Base-by-base conservation (phyloP, 768 basidiomycete species). In the Termitomyces sp. region DNA sequence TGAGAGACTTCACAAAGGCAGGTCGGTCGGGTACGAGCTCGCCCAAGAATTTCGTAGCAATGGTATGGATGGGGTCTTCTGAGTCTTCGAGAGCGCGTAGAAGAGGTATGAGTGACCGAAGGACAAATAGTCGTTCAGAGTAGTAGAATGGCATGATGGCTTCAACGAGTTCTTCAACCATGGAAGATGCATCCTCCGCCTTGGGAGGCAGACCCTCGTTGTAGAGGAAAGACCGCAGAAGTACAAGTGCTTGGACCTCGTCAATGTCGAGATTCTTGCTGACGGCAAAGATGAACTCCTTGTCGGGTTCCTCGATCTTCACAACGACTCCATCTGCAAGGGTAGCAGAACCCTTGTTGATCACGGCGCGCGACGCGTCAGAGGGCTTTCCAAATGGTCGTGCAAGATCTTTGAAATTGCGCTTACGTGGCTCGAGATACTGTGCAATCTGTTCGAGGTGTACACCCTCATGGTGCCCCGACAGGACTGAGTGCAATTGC, bases 131-230 rank as follows among this genome's bases (percentile, higher is more conserved):
- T 12, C 88, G 81, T 69, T 98, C 94, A 5, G 87, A 84, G 61
- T 85, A 84, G 70, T 90, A 91, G 80, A 92, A 94, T 6, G 86
- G 82, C 0, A 87, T 88, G 63, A 96, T 84, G 27, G 83, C 82
- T 54, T 85, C 82, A 29, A 92, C 69, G 16, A 90, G 74, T 60
- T 86, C 84, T 32, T 82, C 79, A 10, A 78, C 75, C 63, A 86
- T 70, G 7, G 72, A 74, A 19, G 83, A 75, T 29, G 75, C 70
- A 35, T 77, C 69, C 43, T 75, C 77, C 0, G 80, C 72, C 21
- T 68, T 71, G 11, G 81, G 67, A 10, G 86, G 85, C 8, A 90
- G 74, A 4, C 89, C 89, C 67, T 87, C 82, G 67, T 92, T 89
- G 72, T 88, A 87, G 9, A 90, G 74, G 65, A 90, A 95, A 0